Percentiles rank a stretch among this genome's conserved stretches.
Conservation (phyloP, 768 basidiomycete genomes). For the Tulasnella sp. region DNA sequence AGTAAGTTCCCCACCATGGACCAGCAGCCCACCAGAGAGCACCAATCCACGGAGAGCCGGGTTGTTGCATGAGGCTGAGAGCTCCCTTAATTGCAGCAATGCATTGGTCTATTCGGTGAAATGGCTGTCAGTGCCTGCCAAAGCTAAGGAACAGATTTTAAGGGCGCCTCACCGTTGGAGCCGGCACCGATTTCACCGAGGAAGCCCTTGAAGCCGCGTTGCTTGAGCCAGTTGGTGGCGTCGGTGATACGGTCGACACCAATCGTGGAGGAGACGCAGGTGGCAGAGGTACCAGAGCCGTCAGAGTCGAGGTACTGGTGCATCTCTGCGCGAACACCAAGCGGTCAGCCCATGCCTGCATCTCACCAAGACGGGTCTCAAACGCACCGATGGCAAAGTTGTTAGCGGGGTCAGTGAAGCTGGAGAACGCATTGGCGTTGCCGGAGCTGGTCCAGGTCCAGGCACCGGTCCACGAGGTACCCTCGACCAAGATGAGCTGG, state of each 20-base stretch:
- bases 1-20: constrained; percentile 27
- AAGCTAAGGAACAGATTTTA: background rate
- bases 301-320: constrained; percentile 70
- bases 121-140: constrained; percentile 20
- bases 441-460: constrained; percentile 62
- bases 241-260: constrained; percentile 54
- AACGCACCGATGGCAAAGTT: constrained; percentile 54
- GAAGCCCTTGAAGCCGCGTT: constrained; percentile 59
- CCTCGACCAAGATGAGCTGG: constrained; percentile 45
- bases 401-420: constrained; percentile 57
- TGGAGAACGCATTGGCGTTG: constrained; percentile 51
- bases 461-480: constrained; percentile 54
- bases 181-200: constrained; percentile 61
- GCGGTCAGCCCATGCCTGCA: too few species aligned
- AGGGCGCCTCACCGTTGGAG: constrained; percentile 35
- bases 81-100: constrained; percentile 55
- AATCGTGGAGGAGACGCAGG: constrained; percentile 59
- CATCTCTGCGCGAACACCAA: constrained; percentile 47
- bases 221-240: constrained; percentile 60
- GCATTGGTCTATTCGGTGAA: constrained; percentile 39
- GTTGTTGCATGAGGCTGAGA: constrained; percentile 56
- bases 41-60: constrained; percentile 51
- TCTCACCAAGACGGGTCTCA: background rate
- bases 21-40: constrained; percentile 28
- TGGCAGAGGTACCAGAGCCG: constrained; percentile 49